phyloP scores from a whole-genome alignment of 73 alveolate genomes.

The Stentor coeruleus region DNA sequence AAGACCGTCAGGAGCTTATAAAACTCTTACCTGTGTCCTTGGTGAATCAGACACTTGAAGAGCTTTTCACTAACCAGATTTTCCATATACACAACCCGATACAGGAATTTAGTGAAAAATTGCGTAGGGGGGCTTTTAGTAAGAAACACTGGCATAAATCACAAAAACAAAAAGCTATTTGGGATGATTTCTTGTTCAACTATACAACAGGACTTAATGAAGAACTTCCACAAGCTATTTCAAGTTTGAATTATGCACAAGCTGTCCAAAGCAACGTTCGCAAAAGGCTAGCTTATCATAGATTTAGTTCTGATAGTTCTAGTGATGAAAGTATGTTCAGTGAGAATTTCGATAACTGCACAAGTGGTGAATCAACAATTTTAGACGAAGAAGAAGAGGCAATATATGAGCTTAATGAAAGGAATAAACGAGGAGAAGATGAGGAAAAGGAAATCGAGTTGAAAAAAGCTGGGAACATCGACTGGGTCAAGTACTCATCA shows the following conservation, averaged over 20 bases:
- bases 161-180: not conserved
- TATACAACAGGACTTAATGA: not conserved
- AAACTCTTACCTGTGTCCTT: not conserved
- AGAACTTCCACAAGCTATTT: constrained; percentile 3
- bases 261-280: not conserved
- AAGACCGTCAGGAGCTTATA: constrained; percentile 16
- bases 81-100: constrained; percentile 19
- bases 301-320: constrained; percentile 7
- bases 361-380: constrained; percentile 21
- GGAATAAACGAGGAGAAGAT: not conserved
- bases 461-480: constrained; percentile 33
- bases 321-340: constrained; percentile 24
- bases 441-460: constrained; percentile 25
- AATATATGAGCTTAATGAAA: not conserved
- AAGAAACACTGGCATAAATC: not conserved
- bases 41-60: constrained; percentile 16
- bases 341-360: not conserved
- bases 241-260: not conserved
- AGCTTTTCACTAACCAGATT: constrained; percentile 12
- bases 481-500: constrained; percentile 44
- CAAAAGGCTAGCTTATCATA: not conserved
- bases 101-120: constrained; percentile 11
- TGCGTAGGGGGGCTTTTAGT: not conserved
- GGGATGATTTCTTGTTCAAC: not conserved
- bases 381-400: constrained; percentile 25